Evolutionary conservation across 2,329 filamentous ascomycete species (phyloP).

Genomic region (Pseudocercospora crystallina): DNA sequence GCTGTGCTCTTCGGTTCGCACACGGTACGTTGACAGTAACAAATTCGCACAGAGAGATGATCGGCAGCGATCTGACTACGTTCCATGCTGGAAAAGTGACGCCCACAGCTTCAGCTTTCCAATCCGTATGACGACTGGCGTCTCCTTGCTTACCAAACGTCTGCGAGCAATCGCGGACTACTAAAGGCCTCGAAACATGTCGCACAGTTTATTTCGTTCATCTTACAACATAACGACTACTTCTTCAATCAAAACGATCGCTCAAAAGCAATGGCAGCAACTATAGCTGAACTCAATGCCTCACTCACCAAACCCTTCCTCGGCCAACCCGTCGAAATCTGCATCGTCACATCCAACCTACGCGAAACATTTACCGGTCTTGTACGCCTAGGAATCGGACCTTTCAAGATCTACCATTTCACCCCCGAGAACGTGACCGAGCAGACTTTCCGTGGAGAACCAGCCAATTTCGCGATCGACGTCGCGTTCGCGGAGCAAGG

Average conservation of each 20-base stretch:
- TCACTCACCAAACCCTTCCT: slow-evolving; percentile 4
- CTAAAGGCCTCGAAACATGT: background rate
- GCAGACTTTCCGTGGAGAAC: slow-evolving; percentile 4
- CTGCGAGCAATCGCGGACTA: background rate
- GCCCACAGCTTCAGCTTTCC: background rate
- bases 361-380: slow-evolving; percentile 2
- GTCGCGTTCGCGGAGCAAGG: slow-evolving; percentile 11
- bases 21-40: too few relatives aligned
- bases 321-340: slow-evolving; percentile 9
- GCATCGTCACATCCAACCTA: slow-evolving; percentile 10
- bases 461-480: slow-evolving; percentile 3
- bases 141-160: background rate
- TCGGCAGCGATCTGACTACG: too few relatives aligned
- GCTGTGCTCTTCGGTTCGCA: too few relatives aligned
- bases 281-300: background rate
- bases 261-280: background rate
- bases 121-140: background rate
- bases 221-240: background rate
- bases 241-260: background rate
- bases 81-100: background rate
- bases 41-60: too few relatives aligned
- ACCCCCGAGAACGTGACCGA: slow-evolving; percentile 4
- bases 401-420: slow-evolving; percentile 17
- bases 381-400: slow-evolving; percentile 7
- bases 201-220: too few relatives aligned